These are phyloP conservation scores for Dipteronia dyeriana DNA, from an alignment of 345 rosid species.

Conservation along the genomic window DNA sequence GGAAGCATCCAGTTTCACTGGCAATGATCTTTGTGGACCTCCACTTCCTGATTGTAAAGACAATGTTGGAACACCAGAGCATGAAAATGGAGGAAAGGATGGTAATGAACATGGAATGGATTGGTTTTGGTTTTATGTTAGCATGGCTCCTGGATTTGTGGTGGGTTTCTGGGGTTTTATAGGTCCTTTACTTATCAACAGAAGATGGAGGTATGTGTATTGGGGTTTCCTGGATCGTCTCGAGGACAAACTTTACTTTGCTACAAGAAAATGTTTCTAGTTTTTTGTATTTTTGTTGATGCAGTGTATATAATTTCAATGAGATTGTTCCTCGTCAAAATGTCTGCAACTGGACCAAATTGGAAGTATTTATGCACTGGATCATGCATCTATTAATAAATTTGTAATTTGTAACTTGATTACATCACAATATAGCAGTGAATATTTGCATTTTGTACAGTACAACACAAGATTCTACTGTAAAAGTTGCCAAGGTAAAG, in stretches of 20 bases:
- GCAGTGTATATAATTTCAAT: no score
- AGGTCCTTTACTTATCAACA: neutral
- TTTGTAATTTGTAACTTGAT: no score
- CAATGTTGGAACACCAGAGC: neutral
- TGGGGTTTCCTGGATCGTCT: no score
- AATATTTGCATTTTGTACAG: neutral
- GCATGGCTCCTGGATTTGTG: neutral
- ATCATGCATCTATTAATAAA: no score
- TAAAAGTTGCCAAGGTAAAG: neutral
- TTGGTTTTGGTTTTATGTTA: neutral
- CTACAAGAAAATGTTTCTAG: no score
- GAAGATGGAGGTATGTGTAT: neutral
- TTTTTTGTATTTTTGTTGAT: no score
- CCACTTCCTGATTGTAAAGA: neutral
- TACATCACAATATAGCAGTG: no score
- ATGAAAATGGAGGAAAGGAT: neutral
- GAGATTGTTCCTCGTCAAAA: no score
- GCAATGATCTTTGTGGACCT: neutral
- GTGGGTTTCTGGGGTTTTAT: neutral
- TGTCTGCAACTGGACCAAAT: no score
- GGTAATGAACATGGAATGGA: neutral
- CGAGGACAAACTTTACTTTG: no score
- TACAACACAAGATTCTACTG: neutral
- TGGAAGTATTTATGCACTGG: no score
- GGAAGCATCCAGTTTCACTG: neutral